phyloP scores from a whole-genome alignment of 331 rosid species.

The Cydonia oblonga region DNA sequence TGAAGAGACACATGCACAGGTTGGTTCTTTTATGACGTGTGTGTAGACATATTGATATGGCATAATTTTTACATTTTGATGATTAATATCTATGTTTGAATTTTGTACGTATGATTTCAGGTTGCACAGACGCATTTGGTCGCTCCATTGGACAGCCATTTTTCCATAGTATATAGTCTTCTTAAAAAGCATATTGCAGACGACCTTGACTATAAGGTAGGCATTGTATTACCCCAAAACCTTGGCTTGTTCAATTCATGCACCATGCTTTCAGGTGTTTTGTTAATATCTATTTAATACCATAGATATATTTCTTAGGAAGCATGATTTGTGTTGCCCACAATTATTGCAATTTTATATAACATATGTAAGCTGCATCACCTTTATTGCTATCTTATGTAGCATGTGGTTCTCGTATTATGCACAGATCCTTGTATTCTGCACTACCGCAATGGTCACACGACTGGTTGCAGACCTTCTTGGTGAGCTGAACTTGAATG shows the following conservation, averaged over 20 bases:
- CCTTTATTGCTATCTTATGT: background rate
- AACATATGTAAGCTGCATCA: background rate
- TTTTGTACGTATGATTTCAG: conserved; percentile 42
- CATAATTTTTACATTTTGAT: background rate
- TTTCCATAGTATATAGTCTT: conserved; percentile 49
- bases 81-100: background rate
- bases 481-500: conserved; percentile 76
- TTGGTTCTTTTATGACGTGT: conserved; percentile 9
- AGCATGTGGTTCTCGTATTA: background rate
- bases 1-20: conserved; percentile 97
- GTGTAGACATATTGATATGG: background rate
- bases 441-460: conserved; percentile 97
- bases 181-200: conserved; percentile 85
- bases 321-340: background rate
- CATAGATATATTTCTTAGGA: background rate
- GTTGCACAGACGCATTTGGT: conserved; percentile 65
- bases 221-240: conserved; percentile 4
- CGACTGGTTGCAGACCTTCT: conserved; percentile 77
- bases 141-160: conserved; percentile 77
- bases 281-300: background rate
- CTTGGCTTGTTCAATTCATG: background rate
- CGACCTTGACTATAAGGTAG: conserved; percentile 86
- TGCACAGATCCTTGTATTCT: conserved; percentile 80
- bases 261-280: background rate
- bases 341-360: background rate